These are phyloP conservation scores for Fusarium xylarioides DNA, from an alignment of 2,329 filamentous ascomycete species.

Conservation along the genomic window DNA sequence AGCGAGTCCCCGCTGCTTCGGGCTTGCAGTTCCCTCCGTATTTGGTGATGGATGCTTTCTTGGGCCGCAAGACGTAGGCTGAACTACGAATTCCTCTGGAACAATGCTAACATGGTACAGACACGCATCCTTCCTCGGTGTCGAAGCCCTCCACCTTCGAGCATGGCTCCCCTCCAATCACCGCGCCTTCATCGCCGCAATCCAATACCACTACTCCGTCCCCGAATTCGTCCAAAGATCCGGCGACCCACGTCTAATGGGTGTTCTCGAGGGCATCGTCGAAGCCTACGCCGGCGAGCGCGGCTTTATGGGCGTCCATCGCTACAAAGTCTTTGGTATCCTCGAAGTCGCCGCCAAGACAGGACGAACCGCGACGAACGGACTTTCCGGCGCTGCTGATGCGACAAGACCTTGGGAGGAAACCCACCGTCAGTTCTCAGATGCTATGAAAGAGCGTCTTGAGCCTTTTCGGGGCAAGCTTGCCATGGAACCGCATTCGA, in stretches of 20 bases:
- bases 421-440: conserved; percentile 31
- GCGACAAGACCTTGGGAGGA: conserved; percentile 39
- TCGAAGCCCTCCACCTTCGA: conserved; percentile 61
- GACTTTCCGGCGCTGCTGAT: conserved; percentile 56
- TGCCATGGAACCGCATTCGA: conserved; percentile 60
- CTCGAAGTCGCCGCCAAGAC: conserved; percentile 63
- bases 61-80: conserved; percentile 55
- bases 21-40: conserved; percentile 63
- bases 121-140: conserved; percentile 57
- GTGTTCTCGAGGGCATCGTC: conserved; percentile 63
- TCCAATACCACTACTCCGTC: conserved; percentile 63
- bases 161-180: conserved; percentile 64
- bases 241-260: conserved; percentile 59
- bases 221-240: conserved; percentile 63
- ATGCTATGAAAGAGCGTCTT: conserved; percentile 34
- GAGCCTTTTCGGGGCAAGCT: conserved; percentile 54
- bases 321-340: conserved; percentile 67
- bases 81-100: fast-evolving
- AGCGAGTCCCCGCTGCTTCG: conserved; percentile 59
- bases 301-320: conserved; percentile 65
- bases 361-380: conserved; percentile 62
- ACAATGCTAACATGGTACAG: conserved; percentile 46
- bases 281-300: conserved; percentile 65
- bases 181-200: conserved; percentile 63
- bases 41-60: conserved; percentile 64